These are phyloP conservation scores for Parietaria judaica DNA, from an alignment of 306 rosid species.

Conservation along the genomic window DNA sequence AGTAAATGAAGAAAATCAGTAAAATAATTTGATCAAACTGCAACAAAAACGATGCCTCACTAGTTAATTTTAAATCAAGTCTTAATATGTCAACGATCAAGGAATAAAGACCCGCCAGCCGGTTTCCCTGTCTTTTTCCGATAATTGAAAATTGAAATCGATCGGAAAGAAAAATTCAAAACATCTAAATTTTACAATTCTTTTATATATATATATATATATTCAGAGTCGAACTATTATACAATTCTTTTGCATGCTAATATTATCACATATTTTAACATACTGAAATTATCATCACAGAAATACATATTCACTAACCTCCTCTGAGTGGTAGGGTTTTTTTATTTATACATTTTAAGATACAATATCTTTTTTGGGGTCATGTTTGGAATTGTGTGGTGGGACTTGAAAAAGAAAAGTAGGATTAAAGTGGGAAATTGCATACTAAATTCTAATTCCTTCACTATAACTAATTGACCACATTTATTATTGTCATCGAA, in stretches of 20 bases:
- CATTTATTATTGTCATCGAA: slow-evolving; percentile 6
- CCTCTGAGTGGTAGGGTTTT: background rate
- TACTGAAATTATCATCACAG: background rate
- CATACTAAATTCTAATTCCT: background rate
- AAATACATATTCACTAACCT: background rate
- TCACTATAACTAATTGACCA: slow-evolving; percentile 1
- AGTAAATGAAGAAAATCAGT: too few species aligned
- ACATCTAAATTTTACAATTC: too few species aligned
- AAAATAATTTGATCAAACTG: too few species aligned
- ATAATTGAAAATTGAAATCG: too few species aligned
- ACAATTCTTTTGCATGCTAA: background rate
- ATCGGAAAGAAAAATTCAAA: too few species aligned
- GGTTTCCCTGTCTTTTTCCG: too few species aligned
- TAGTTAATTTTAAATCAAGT: too few species aligned
- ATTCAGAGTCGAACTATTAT: too few species aligned
- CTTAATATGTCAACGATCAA: too few species aligned
- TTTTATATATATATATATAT: too few species aligned
- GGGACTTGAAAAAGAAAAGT: background rate
- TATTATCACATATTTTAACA: background rate
- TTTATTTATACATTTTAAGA: background rate
- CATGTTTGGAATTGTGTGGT: background rate
- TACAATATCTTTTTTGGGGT: background rate
- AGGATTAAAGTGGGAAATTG: background rate
- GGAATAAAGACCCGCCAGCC: too few species aligned
- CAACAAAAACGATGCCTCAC: too few species aligned